Percentiles rank a stretch among this genome's conserved stretches.
Conservation (phyloP, 2,329 filamentous ascomycete species). For the Cercospora zeae-maydis region DNA sequence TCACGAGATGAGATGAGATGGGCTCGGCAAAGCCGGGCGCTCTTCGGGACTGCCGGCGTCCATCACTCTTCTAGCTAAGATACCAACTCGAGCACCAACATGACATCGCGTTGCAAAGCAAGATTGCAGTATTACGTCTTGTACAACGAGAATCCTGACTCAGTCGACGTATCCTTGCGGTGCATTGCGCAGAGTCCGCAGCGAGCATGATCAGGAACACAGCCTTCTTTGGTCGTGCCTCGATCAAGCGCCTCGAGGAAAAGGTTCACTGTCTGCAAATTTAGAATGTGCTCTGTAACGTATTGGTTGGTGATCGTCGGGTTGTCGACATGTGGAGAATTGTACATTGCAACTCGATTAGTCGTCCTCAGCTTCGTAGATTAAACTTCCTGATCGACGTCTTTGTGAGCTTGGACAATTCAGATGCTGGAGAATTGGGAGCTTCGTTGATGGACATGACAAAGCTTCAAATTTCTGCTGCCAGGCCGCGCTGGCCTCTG, state of each 20-base stretch:
- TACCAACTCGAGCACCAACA: too few relatives aligned
- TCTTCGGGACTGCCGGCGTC: neutral
- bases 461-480: neutral
- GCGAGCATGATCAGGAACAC: neutral
- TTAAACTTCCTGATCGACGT: neutral
- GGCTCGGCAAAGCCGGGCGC: neutral
- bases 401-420: neutral
- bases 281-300: neutral
- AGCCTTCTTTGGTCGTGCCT: neutral
- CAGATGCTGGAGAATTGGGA: neutral
- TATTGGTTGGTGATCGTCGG: neutral
- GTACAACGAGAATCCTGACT: too few relatives aligned
- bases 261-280: neutral
- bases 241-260: neutral
- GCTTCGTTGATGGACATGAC: neutral
- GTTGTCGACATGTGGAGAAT: neutral
- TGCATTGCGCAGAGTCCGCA: too few relatives aligned
- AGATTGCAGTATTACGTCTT: too few relatives aligned
- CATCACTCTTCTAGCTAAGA: too few relatives aligned
- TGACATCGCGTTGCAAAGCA: too few relatives aligned
- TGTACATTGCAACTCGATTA: neutral
- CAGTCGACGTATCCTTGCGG: too few relatives aligned
- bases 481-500: neutral
- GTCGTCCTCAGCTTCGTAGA: neutral
- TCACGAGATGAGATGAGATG: neutral